A percentile compares a stretch with the other conserved stretches of the same genome.
Conservation (phyloP, 2,329 filamentous ascomycete species). For the Falciphora oryzae region DNA sequence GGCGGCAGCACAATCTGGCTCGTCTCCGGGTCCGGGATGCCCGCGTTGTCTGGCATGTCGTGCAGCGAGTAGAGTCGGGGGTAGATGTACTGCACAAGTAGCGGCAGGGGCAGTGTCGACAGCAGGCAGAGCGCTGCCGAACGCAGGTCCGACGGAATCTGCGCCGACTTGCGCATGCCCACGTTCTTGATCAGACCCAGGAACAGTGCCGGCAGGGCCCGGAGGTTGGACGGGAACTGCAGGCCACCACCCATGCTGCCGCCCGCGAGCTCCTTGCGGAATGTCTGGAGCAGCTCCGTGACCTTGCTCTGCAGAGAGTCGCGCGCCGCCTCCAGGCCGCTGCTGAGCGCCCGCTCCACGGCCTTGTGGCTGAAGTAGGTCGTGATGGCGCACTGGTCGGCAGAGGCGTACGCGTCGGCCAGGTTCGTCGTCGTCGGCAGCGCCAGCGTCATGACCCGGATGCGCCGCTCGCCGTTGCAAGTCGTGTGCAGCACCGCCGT, state of each 20-base stretch:
- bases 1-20: conserved; percentile 87
- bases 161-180: conserved; percentile 83
- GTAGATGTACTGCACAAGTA: conserved; percentile 91
- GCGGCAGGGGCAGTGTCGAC: conserved; percentile 85
- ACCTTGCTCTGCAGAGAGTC: conserved; percentile 89
- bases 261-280: conserved; percentile 92
- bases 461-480: conserved; percentile 93
- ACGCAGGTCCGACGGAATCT: conserved; percentile 89
- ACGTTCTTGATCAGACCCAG: conserved; percentile 94
- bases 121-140: conserved; percentile 88
- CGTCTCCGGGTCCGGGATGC: conserved; percentile 76
- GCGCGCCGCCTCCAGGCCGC: conserved; percentile 81
- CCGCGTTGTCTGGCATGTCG: conserved; percentile 94
- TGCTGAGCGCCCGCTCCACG: conserved; percentile 81
- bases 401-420: conserved; percentile 88
- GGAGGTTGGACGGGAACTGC: conserved; percentile 89
- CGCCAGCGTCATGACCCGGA: conserved; percentile 87
- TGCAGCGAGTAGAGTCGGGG: conserved; percentile 80
- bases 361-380: conserved; percentile 97
- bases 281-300: conserved; percentile 87
- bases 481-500: conserved; percentile 94
- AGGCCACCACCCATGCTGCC: conserved; percentile 93
- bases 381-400: conserved; percentile 88
- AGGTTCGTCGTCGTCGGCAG: conserved; percentile 89
- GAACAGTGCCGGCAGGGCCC: conserved; percentile 84